phyloP scores from a whole-genome alignment of 331 rosid genomes.

The Prunus yedoensis region DNA sequence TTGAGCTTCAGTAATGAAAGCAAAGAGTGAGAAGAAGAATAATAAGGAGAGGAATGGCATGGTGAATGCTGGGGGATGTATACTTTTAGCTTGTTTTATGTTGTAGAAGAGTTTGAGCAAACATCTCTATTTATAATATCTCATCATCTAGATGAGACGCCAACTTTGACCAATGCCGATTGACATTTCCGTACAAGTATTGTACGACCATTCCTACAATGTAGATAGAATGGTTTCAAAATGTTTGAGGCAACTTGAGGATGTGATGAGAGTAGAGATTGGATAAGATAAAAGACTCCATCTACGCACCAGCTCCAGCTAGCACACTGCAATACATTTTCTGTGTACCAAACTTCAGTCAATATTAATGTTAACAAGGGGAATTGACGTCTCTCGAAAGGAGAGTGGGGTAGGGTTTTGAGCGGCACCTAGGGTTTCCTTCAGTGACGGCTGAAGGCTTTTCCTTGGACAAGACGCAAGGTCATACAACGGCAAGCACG shows the following conservation, averaged over 20 bases:
- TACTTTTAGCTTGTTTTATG: conserved; percentile 3
- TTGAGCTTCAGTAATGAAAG: conserved; percentile 25
- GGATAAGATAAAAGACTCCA: not conserved
- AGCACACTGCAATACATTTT: no score
- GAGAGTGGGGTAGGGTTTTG: no score
- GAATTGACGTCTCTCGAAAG: no score
- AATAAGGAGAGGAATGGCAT: conserved; percentile 17
- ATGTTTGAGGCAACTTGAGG: not conserved
- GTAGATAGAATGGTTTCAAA: not conserved
- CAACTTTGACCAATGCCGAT: not conserved
- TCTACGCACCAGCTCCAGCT: not conserved
- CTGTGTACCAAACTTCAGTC: not conserved
- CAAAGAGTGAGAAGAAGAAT: conserved; percentile 26
- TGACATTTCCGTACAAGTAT: not conserved
- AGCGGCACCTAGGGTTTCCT: no score
- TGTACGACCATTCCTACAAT: no score
- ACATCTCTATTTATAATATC: not conserved
- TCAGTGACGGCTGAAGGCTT: no score
- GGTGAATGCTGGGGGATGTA: conserved; percentile 23
- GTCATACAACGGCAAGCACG: no score
- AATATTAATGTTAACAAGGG: no score
- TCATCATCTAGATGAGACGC: not conserved
- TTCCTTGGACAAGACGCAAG: no score
- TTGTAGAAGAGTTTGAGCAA: not conserved
- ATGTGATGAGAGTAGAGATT: not conserved